phyloP scores from a whole-genome alignment of 805 yeast species.

The Clavispora santaluciae region DNA sequence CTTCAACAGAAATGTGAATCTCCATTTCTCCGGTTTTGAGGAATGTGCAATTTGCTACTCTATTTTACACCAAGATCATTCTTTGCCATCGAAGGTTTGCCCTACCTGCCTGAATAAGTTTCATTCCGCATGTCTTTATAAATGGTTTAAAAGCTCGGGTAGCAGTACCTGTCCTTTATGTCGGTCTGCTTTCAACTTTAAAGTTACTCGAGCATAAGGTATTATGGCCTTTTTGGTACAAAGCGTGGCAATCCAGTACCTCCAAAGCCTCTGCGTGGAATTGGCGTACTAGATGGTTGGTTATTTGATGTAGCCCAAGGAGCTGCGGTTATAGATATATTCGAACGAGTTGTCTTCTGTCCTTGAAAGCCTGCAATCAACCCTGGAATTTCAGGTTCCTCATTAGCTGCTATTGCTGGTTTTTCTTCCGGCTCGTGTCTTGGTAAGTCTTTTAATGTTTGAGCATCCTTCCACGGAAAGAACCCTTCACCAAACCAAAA shows the following conservation, averaged over 20 bases:
- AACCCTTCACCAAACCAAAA: slow-evolving; percentile 64
- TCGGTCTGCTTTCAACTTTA: slow-evolving; percentile 58
- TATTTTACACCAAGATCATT: slow-evolving; percentile 82
- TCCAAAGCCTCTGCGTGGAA: neutral
- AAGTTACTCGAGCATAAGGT: slow-evolving; percentile 14
- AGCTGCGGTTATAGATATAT: slow-evolving; percentile 35
- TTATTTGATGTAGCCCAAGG: slow-evolving; percentile 30
- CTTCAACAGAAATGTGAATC: slow-evolving; percentile 67
- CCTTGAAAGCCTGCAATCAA: slow-evolving; percentile 22
- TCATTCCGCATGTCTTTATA: slow-evolving; percentile 92
- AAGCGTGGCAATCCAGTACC: neutral
- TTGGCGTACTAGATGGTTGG: neutral
- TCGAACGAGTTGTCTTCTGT: slow-evolving; percentile 22
- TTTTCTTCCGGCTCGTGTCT: neutral
- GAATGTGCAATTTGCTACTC: slow-evolving; percentile 98
- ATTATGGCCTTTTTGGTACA: neutral
- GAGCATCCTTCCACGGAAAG: slow-evolving; percentile 17
- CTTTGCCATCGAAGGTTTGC: slow-evolving; percentile 85
- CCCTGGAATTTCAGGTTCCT: slow-evolving; percentile 13
- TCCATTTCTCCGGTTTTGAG: slow-evolving; percentile 89
- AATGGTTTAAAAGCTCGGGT: slow-evolving; percentile 96
- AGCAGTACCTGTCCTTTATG: slow-evolving; percentile 93
- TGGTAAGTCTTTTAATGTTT: slow-evolving; percentile 7
- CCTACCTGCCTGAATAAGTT: slow-evolving; percentile 88
- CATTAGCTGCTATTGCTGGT: neutral